Base-by-base conservation (phyloP, 2,329 filamentous ascomycete genomes). In the Cytospora schulzeri region DNA sequence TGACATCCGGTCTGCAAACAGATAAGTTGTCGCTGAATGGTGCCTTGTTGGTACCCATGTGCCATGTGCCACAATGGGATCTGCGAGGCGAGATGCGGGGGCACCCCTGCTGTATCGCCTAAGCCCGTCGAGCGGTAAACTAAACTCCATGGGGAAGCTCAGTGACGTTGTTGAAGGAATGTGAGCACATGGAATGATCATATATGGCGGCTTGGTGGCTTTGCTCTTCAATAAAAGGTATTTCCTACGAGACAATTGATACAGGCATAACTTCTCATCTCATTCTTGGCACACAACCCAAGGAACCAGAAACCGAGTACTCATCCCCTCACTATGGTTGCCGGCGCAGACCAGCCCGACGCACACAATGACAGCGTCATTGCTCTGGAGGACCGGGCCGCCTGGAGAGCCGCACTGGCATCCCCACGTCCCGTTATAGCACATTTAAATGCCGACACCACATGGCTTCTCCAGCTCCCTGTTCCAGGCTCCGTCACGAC, bases 401-500 rank as follows among this genome's bases (percentile, higher is more conserved):
- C 64, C 12, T 70, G 69, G 69, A 60, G 55, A 45, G 38, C 50
- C 22, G 69, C 69, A 12, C 50, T 70, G 29, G 41, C 52, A 41
- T 53, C 62, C n/a, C 50, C 63, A 35, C 72, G 74, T 15, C 76
- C 78, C 17, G 66, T 89, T 50, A 79, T 91, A 11, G 83, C 85
- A 60, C 87, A 90, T 73, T 78, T 90, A 35, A 90, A 89, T 73
- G 87, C 83, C 69, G 87, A 90, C 75, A 88, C 86, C 5, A 85
- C 83, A 26, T 90, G 88, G 87, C 78, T 90, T 2, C 76, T 90
- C n/a, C 86, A 88, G 66, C 77, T 90, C 11, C 86, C 87, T 1
- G 81, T 83, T 53, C 86, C 85, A 6, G 70, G 75, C 0, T 74
- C 75, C 33, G 4, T 17, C 11, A 17, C 12, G 6, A 38, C 54